Base-by-base conservation (phyloP, 208 protist species). In the Borovskyia barvae region DNA sequence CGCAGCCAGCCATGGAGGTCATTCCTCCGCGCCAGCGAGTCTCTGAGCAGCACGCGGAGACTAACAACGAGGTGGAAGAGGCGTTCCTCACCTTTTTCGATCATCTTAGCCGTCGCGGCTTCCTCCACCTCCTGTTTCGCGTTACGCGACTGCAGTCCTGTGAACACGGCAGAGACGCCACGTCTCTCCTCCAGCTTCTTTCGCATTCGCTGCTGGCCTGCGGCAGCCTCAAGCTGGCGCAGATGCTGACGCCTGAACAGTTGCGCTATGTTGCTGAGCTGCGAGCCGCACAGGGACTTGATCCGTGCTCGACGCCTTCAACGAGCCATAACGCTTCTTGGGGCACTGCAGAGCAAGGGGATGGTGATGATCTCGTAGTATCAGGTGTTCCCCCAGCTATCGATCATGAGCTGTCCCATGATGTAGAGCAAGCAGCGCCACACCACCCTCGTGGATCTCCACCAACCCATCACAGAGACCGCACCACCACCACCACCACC, bases 111-210 rank as follows among this genome's bases (percentile, higher is more conserved):
- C 49, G 76, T 22, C 57, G 52, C 20, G 75, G 72, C 6, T 69
- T 81, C 17, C 77, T 88, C 22, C 55, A 62, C 24, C 26, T 87
- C 12, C 61, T 93, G 28, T 88, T 74, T 51, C 64, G 67, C 8
- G 56, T 88, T 19, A 65, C 72, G 14, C 50, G 42, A 46, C 56
- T 76, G 58, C 60, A 66, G 12, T 80, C 73, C 26, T 87, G 72
- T 59, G 58, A 61, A 26, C 73, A 67, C 24, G 77, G 80, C 55
- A 72, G 70, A 11, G 87, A 93, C 46, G 83, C 77, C 11, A 77
- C 72, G 14, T 77, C 74, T 6, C 65, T 89, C 19, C 54, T 90
- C 39, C 73, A 85, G 42, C 63, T 90, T 14, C 76, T 93, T 26
- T 72, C 71, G 14, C 79, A 73, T 41, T 49, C 79, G 30, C 57